phyloP scores from a whole-genome alignment of 345 rosid species.

The Rhizophora mangle region DNA sequence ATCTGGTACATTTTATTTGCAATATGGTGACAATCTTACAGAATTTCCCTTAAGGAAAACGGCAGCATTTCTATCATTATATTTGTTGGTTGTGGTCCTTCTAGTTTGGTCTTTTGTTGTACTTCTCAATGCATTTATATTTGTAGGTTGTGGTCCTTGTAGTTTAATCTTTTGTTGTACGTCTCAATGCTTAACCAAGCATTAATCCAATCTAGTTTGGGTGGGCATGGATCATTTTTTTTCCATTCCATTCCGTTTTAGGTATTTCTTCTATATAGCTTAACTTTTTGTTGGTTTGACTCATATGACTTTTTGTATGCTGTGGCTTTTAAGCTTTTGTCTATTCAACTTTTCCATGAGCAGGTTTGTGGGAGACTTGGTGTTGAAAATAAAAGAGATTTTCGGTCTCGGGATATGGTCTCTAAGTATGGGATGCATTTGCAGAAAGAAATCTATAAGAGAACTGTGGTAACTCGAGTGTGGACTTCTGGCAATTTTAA shows the following conservation, averaged over 20 bases:
- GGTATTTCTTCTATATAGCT: background rate
- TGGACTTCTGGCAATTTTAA: conserved; percentile 61
- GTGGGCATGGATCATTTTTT: no score
- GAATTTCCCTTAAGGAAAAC: background rate
- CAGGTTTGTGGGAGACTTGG: conserved; percentile 85
- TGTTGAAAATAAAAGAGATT: conserved; percentile 72
- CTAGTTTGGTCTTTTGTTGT: background rate
- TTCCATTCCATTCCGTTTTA: background rate
- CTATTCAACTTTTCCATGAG: conserved; percentile 21
- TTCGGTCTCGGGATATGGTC: conserved; percentile 61
- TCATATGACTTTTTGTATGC: background rate
- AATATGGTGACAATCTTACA: background rate
- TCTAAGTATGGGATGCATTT: conserved; percentile 69
- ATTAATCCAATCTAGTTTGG: no score
- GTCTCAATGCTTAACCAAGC: background rate
- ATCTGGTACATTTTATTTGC: background rate
- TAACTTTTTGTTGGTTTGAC: background rate
- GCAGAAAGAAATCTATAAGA: conserved; percentile 66
- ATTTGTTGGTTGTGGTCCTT: background rate
- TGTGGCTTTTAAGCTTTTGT: conserved; percentile 2
- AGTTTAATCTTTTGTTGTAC: background rate
- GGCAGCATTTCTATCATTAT: background rate
- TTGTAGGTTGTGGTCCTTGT: background rate
- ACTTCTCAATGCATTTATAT: no score
- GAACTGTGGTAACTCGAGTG: conserved; percentile 61